Conservation (phyloP, 164 flowering plant genomes). For the Chimonanthus salicifolius region DNA sequence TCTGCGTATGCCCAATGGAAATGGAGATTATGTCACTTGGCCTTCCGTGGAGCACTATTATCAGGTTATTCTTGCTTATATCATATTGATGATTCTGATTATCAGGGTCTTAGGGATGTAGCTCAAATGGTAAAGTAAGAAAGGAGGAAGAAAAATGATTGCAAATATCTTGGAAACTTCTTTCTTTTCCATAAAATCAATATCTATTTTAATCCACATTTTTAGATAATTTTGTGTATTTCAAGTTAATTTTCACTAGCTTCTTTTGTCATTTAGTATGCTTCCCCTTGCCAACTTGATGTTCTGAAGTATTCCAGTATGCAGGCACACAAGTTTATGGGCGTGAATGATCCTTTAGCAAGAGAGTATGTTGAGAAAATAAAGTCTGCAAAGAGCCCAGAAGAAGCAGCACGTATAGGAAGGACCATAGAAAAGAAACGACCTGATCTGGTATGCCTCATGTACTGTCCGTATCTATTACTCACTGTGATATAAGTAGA, state of each 20-base stretch:
- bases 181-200: not conserved
- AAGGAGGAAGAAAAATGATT: no score
- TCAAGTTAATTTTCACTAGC: not conserved
- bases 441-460: constrained; percentile 64
- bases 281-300: not conserved
- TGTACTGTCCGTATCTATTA: not conserved
- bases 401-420: constrained; percentile 92
- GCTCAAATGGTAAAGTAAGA: no score
- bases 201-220: not conserved
- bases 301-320: constrained; percentile 11
- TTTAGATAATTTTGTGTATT: not conserved
- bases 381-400: constrained; percentile 81
- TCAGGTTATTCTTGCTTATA: constrained; percentile 47
- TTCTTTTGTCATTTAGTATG: not conserved
- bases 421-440: constrained; percentile 58
- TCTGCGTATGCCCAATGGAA: constrained; percentile 60
- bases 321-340: constrained; percentile 84
- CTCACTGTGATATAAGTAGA: no score
- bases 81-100: not conserved
- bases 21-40: constrained; percentile 63
- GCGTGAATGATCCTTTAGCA: constrained; percentile 54
- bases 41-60: constrained; percentile 89
- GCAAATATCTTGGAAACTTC: not conserved
- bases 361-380: constrained; percentile 49
- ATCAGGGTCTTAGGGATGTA: not conserved